Evolutionary conservation across 2,329 filamentous ascomycete genomes (phyloP).

Genomic region (Parastagonospora nodorum): DNA sequence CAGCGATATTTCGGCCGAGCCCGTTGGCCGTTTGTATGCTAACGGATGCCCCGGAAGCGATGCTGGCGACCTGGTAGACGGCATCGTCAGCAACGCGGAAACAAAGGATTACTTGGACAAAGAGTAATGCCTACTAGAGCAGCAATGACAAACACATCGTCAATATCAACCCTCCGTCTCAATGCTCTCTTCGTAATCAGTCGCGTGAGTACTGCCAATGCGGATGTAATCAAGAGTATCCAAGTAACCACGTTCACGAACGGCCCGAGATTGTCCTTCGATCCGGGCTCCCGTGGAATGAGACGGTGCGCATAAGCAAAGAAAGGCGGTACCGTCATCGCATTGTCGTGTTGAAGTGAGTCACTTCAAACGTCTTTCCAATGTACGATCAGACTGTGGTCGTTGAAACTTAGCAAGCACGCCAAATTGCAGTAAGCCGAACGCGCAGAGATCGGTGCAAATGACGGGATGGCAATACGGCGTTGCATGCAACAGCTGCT

Average conservation of each 20-base stretch:
- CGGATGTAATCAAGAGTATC: constrained; percentile 41
- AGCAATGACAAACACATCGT: constrained; percentile 42
- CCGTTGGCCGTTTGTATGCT: constrained; percentile 38
- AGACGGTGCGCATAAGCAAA: constrained; percentile 26
- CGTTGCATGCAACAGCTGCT: constrained; percentile 9
- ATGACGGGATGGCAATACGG: constrained; percentile 11
- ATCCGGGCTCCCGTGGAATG: constrained; percentile 37
- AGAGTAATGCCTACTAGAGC: constrained; percentile 33
- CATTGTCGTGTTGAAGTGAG: constrained; percentile 21
- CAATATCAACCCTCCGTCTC: constrained; percentile 35
- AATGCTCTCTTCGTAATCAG: constrained; percentile 42
- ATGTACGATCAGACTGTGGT: constrained; percentile 2
- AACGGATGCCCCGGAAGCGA: constrained; percentile 40
- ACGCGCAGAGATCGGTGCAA: constrained; percentile 10
- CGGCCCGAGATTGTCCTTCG: constrained; percentile 35
- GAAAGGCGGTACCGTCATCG: constrained; percentile 28
- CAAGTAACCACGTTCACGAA: constrained; percentile 44
- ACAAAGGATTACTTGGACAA: background rate
- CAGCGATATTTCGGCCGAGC: constrained; percentile 31
- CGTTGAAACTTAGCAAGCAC: background rate
- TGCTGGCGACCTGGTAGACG: constrained; percentile 29
- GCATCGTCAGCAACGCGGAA: constrained; percentile 11
- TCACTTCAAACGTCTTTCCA: constrained; percentile 8
- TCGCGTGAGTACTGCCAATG: constrained; percentile 39
- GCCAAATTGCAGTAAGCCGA: constrained; percentile 8